phyloP scores from a whole-genome alignment of 345 rosid species.

The Euphorbia tirucalli region DNA sequence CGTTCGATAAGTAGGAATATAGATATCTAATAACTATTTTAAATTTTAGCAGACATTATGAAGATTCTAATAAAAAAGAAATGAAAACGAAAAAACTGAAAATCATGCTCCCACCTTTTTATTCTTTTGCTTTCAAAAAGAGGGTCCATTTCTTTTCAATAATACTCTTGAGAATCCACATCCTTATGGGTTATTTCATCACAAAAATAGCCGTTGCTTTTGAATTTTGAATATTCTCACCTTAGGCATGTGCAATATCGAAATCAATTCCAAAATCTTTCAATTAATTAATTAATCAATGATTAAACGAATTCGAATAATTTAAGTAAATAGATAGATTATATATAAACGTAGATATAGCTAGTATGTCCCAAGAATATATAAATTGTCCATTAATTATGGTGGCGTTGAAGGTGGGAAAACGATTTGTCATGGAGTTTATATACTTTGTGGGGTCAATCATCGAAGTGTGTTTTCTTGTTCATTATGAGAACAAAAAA shows the following conservation, averaged over 20 bases:
- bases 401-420: slow-evolving; percentile 4
- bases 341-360: neutral
- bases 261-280: neutral
- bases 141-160: slow-evolving; percentile 14
- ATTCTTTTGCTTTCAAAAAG: neutral
- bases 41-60: slow-evolving; percentile 2
- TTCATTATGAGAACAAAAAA: too few relatives aligned
- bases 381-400: neutral
- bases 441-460: neutral
- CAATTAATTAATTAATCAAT: neutral
- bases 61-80: slow-evolving; percentile 1
- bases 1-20: too few relatives aligned
- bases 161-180: slow-evolving; percentile 22
- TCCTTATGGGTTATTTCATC: neutral
- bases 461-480: neutral
- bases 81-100: neutral
- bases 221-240: slow-evolving; percentile 5
- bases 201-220: slow-evolving; percentile 14
- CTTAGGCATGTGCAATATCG: too few relatives aligned
- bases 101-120: neutral
- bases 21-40: neutral
- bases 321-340: neutral
- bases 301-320: neutral
- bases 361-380: neutral
- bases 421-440: neutral